Evolutionary conservation across 2,329 filamentous ascomycete genomes (phyloP), one percentile per base, ranked within the genome.

Genomic region (Paramyrothecium sp.): DNA sequence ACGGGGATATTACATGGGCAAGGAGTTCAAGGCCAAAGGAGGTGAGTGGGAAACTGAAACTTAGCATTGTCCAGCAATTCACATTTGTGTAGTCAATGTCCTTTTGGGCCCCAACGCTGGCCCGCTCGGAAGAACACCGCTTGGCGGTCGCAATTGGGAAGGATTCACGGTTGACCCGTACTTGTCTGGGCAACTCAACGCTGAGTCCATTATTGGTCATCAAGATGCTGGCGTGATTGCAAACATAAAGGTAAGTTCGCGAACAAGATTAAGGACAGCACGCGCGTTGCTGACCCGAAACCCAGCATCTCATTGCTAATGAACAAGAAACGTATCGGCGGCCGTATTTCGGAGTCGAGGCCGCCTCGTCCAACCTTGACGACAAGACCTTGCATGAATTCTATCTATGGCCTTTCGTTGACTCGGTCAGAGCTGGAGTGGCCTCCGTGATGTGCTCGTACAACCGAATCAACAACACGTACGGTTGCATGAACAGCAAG

Each of bases 211-310:
- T 63, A 80, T 83, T 60, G 91, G 90, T 30, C 90, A 92, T 54
- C 91, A 95, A 69, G 85, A 88, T 65, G 86, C 87, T 3, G 91
- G 91, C 64, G 86, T 94, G 41, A 89, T 96, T 69, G 90, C 91
- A 56, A 91, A 87, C 75, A 86, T 79, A 79, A 94, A 83, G 71
- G 77, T 78, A 41, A 20, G 21, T 4, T 2, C 3, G n/a, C 12
- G 1, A 7, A 2, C 0, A 3, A 2, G 11, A 0, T 2, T 7
- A 4, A 0, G 12, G 16, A 2, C 7, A 16, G 8, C 51, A 53
- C 1, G 34, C 22, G 17, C 10, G 47, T 19, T 3, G 2, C 1
- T 1, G 0, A 34, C 12, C 13, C 13, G n/a, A 44, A 17, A 3
- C 3, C 13, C 3, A 75, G 81, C 85, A 88, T 62, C 81, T 78